These are phyloP conservation scores for Bondarzewia mesenterica DNA, from an alignment of 1,284 basidiomycete genomes.

Conservation along the genomic window DNA sequence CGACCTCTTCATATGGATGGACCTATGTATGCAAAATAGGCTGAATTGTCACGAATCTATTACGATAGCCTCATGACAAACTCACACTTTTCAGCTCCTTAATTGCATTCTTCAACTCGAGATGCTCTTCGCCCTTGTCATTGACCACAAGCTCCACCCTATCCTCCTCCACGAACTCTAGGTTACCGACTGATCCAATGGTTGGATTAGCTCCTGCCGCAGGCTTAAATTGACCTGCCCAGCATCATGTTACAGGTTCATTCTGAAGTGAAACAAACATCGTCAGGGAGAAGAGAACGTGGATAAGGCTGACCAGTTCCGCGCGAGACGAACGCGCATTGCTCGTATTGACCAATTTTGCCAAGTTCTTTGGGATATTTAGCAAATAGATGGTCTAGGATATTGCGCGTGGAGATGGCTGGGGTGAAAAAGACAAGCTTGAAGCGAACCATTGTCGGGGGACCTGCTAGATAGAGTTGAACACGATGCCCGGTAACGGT, in stretches of 20 bases:
- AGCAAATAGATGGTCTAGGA: constrained; percentile 36
- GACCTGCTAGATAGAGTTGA: neutral
- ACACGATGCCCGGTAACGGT: neutral
- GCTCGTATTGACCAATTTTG: constrained; percentile 41
- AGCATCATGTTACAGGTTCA: neutral
- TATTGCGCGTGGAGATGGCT: constrained; percentile 25
- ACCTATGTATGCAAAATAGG: constrained; percentile 23
- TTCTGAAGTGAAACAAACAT: neutral
- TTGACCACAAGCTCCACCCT: constrained; percentile 46
- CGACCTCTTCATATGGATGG: constrained; percentile 52
- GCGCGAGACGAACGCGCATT: constrained; percentile 43
- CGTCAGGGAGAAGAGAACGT: neutral
- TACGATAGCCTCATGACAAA: constrained; percentile 2
- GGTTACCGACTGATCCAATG: constrained; percentile 31
- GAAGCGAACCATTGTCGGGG: neutral
- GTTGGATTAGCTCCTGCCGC: constrained; percentile 33
- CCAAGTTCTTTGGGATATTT: constrained; percentile 36
- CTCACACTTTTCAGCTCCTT: constrained; percentile 38
- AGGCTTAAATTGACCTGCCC: constrained; percentile 43
- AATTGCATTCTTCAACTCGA: constrained; percentile 32
- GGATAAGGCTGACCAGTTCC: constrained; percentile 34
- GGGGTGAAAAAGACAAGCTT: constrained; percentile 37
- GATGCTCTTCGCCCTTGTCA: constrained; percentile 24
- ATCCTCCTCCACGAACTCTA: constrained; percentile 45
- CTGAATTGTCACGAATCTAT: neutral